Conservation (phyloP, 2,329 filamentous ascomycete genomes). For the Exophiala lecanii-corni region DNA sequence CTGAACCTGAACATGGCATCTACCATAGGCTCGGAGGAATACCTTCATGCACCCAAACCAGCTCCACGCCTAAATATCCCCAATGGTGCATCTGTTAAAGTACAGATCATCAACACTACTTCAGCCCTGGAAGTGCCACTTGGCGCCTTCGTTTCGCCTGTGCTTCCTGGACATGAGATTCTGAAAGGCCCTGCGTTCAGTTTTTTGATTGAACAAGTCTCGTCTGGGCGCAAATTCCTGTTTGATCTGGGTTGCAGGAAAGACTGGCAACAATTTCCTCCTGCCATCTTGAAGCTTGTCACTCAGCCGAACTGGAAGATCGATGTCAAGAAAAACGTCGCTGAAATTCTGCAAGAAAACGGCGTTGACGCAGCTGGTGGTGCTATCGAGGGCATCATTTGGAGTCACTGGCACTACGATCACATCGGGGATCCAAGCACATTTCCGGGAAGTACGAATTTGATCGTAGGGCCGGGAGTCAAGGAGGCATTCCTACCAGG, state of each 20-base stretch:
- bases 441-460: constrained; percentile 43
- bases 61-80: constrained; percentile 4
- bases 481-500: constrained; percentile 45
- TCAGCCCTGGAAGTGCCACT: constrained; percentile 3
- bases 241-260: constrained; percentile 35
- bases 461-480: constrained; percentile 53
- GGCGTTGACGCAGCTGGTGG: constrained; percentile 8
- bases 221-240: constrained; percentile 28
- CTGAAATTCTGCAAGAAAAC: constrained; percentile 21
- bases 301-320: neutral
- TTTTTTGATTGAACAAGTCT: constrained; percentile 46
- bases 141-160: constrained; percentile 1
- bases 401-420: constrained; percentile 32
- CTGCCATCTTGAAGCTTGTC: constrained; percentile 4
- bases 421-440: constrained; percentile 48
- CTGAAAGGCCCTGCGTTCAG: constrained; percentile 1
- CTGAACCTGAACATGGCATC: no score
- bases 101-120: constrained; percentile 8
- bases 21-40: neutral
- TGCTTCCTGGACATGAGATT: neutral
- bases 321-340: constrained; percentile 18
- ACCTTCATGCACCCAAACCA: constrained; percentile 4
- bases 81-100: constrained; percentile 2
- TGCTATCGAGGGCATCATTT: constrained; percentile 19
- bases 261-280: constrained; percentile 18